Evolutionary conservation across 345 rosid genomes (phyloP), one percentile per base, ranked within the genome.

Genomic region (Dipteronia dyeriana): DNA sequence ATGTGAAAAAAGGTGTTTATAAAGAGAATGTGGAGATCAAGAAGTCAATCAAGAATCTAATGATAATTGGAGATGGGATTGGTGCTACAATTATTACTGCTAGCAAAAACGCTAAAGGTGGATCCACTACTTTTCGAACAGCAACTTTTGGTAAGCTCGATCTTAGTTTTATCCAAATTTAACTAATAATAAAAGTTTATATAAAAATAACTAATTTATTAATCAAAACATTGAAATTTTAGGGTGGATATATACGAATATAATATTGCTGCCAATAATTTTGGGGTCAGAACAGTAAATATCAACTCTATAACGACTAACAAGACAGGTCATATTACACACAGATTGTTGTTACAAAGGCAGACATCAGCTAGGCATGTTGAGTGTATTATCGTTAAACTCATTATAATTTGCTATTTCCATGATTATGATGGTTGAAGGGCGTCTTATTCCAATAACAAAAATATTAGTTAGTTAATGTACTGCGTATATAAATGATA

Each of bases 1-100:
- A 95, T 76, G 89, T 95, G 64, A 95, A 91, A 84, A 83, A 84
- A 2, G 98, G 98, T 0, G 88, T 88, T 47, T 95, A 95, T 59
- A 73, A 60, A 3, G 98, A 95, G 80, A 84, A 87, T 76, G 90
- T 93, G 59, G 87, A 79, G 79, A 84, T 95, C 54, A 85, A 79
- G 78, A 90, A 80, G 71, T 76, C 94, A 16, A 79, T 85, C 74
- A 87, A 81, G 79, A 88, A 91, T 60, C 62, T 95, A 53, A 95
- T 93, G 97, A 65, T 93, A 9, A 59, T 90, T 17, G 98, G 97
- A 31, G 98, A 95, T 68, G 98, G 98, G 23, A 88, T 90, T 4
- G 95, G 85, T 69, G 92, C 89, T 9, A 93, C 98, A 0, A 57
- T 91, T 3, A 85, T 95, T 67, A 90, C 94, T 20, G 90, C 91